Base-by-base conservation (phyloP, 1,284 basidiomycete species). In the Chondrostereum purpureum region DNA sequence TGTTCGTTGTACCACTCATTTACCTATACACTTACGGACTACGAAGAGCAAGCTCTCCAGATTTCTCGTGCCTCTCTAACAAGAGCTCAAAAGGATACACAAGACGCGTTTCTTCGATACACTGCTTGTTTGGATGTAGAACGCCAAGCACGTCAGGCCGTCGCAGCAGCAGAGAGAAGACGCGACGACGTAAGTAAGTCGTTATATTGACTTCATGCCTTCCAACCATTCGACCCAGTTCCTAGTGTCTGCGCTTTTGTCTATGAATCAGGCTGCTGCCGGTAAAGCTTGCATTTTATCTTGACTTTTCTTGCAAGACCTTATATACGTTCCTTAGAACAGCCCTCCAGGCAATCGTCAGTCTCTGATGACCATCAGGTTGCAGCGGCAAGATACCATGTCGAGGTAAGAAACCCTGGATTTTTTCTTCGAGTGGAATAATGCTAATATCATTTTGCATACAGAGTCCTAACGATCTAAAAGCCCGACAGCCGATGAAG, bases 61-160 rank as follows among this genome's bases (percentile, higher is more conserved):
- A 65, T 63, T 39, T 65, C 69, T 20, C 70, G 72, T 18, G 65
- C 65, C 40, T 62, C 72, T 6, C 62, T 74, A 8, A 56, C 71
- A 27, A 73, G 79, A 35, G 80, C 80, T 17, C 81, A 82, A 55
- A 77, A 80, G 52, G 79, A 83, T 31, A 80, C 81, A 0, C 80
- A 85, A 53, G 84, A 87, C 38, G 73, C 83, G 2, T 84, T 84
- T 56, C 68, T 77, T 53, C 66, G 75, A 47, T 88, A 88, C 56
- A 84, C 75, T 12, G 68, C 76, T 8, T 83, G 78, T 59, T 63
- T 86, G 12, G 83, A 87, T 51, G 65, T 75, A 5, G 83, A 88
- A 58, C 68, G 69, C 36, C 77, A 77, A 56, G 80, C 83, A 21
- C 69, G 77, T 51, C 75, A 78, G 49, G 77, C 81, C 48, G 77